Conservation (phyloP, 169 alveolate species). For the Neospora caninum region DNA sequence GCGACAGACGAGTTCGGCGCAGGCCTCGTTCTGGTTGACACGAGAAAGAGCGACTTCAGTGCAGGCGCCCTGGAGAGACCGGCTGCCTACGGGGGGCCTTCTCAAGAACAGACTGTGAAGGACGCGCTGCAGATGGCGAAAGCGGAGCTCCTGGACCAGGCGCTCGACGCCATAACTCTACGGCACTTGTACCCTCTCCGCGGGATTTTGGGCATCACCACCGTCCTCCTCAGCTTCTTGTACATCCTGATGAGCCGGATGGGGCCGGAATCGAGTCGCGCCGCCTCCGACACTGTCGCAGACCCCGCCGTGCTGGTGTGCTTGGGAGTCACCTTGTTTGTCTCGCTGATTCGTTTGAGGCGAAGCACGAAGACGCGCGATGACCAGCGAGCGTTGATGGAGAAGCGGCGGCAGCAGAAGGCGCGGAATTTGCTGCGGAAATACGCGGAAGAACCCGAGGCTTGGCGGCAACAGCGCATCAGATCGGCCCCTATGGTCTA, state of each 20-base stretch:
- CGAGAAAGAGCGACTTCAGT: too few relatives aligned
- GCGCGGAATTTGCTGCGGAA: slow-evolving; percentile 4
- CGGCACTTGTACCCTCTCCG: neutral
- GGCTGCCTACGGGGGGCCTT: too few relatives aligned
- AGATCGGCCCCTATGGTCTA: neutral
- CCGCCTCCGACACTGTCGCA: neutral
- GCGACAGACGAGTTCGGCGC: too few relatives aligned
- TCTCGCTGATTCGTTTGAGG: neutral
- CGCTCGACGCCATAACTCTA: neutral
- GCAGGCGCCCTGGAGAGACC: too few relatives aligned
- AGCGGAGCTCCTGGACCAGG: neutral
- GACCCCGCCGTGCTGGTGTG: neutral
- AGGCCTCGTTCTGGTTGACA: too few relatives aligned
- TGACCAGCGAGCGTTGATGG: neutral
- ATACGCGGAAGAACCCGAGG: neutral
- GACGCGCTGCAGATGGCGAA: neutral
- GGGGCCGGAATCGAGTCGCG: neutral
- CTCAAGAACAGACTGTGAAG: too few relatives aligned
- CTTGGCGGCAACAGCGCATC: neutral
- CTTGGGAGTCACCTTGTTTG: neutral
- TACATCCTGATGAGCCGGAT: neutral
- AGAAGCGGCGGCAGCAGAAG: slow-evolving; percentile 23
- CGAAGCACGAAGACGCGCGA: neutral
- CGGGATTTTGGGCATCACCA: neutral
- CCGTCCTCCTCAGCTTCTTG: neutral